Base-by-base conservation (phyloP, 306 rosid genomes). In the Erythrophleum fordii region DNA sequence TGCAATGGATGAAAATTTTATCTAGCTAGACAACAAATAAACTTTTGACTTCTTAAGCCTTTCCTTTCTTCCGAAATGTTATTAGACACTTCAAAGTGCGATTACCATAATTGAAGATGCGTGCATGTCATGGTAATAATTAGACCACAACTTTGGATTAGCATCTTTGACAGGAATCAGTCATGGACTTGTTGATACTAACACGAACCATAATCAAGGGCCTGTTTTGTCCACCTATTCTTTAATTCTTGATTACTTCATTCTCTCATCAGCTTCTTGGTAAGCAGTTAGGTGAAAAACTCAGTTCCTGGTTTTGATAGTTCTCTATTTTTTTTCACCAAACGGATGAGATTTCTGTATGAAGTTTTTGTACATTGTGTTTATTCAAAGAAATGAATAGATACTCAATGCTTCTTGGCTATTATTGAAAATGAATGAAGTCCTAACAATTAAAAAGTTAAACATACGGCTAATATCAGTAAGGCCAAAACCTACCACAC, bases 161-260 rank as follows among this genome's bases (percentile, higher is more conserved):
- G 29, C 11, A 12, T 60, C 25, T 77, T 77, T 29, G 73, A 75
- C 87, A 69, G 84, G 86, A 61, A 85, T 75, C 65, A 61, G 22
- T n/a, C 23, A 34, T 56, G 51, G 39, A 6, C 22, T 55, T 44
- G 83, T 31, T 52, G 61, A 75, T 45, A 14, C 45, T 55, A 42
- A 41, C 72, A 79, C 80, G 78, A 42, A 73, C 58, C 74, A 28
- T 23, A 31, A 31, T 31, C 35, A 31, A 31, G 35, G 35, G 35
- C 35, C 35, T 31, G 35, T 31, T 1, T 31, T 2, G 35, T 31
- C 35, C 35, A 31, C 35, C 35, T 1, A 20, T 10, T 8, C 13
- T 42, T 42, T 5, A 37, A 37, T 37, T 5, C 41, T 37, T 1
- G 7, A 4, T 37, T 4, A 37, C 41, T 37, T 37, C 41, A 3